Base-by-base conservation (phyloP, 306 rosid species). In the Astragalus glycyphyllos region DNA sequence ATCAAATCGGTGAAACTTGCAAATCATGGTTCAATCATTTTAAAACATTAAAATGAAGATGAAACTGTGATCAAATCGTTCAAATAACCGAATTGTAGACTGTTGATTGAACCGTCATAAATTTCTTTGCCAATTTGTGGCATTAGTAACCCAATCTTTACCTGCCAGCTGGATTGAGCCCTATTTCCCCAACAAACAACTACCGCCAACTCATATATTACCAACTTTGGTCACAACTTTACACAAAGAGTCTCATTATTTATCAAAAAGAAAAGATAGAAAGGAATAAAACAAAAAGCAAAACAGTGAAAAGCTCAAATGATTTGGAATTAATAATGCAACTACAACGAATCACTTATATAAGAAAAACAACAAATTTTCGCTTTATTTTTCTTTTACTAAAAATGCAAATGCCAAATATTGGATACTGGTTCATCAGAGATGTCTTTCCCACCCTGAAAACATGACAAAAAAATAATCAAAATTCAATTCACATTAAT, bases 391-490 rank as follows among this genome's bases (percentile, higher is more conserved):
- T 48, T 54, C 3, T 62, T 62, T 20, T 26, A 49, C 55, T 31
- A 65, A 58, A 65, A 75, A 70, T 69, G 46, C 29, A 55, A 66
- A 51, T 60, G 75, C 14, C 46, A 51, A 61, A 78, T 59, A n/a
- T n/a, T n/a, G 92, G 94, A 88, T 93, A 90, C 98, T 84, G 93
- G 77, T 90, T 90, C 94, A 93, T 90, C 86, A 93, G 74, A 34
- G 97, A 88, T 0, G 97, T 90, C 78, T 90, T 93, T 20, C 98
- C 98, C 55, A 92, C 97, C 76, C 98, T 92, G 98, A 79, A 85
- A 76, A 73, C 51, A 57, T 26, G 32, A 69, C 34, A 11, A 65
- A 72, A 51, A 58, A 44, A 11, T 14, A 31, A 40, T 38, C 35
- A 62, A 29, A 26, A 65, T 8, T 59, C n/a, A 6, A 78, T n/a